A percentile compares a stretch with the other conserved stretches of the same genome.
Conservation (phyloP, 805 yeast genomes). For the Wickerhamomyces alni region DNA sequence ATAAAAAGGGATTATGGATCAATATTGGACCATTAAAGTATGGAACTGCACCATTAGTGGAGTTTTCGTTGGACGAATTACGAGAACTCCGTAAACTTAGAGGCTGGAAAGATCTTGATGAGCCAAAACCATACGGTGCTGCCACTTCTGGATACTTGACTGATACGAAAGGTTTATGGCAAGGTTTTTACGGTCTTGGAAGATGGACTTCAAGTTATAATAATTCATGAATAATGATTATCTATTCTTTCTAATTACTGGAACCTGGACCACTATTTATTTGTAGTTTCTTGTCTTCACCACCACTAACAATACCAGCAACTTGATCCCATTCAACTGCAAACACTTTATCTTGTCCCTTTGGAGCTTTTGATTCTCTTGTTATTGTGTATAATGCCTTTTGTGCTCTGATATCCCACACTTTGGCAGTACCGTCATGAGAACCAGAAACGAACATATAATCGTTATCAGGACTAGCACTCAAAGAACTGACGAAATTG, state of each 20-base stretch:
- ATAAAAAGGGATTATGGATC: slow-evolving; percentile 66
- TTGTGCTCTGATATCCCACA: slow-evolving; percentile 93
- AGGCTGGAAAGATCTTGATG: slow-evolving; percentile 56
- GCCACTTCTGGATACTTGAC: slow-evolving; percentile 59
- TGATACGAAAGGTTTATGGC: slow-evolving; percentile 62
- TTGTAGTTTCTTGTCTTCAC: slow-evolving; percentile 89
- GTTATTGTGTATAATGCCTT: slow-evolving; percentile 76
- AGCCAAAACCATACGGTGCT: slow-evolving; percentile 26
- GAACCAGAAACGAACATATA: slow-evolving; percentile 85
- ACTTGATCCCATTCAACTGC: slow-evolving; percentile 77
- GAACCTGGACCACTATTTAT: slow-evolving; percentile 47
- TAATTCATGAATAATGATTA: background rate
- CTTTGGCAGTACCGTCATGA: slow-evolving; percentile 93
- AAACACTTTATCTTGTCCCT: slow-evolving; percentile 61
- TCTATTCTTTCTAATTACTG: slow-evolving; percentile 1
- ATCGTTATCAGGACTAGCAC: slow-evolving; percentile 69
- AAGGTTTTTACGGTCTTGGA: slow-evolving; percentile 64
- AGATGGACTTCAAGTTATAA: slow-evolving; percentile 10
- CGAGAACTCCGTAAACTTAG: slow-evolving; percentile 39
- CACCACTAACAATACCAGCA: slow-evolving; percentile 86
- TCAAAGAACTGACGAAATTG: slow-evolving; percentile 80
- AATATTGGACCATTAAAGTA: slow-evolving; percentile 91
- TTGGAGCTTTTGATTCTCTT: slow-evolving; percentile 51
- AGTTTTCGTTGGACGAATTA: slow-evolving; percentile 69
- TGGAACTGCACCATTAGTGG: slow-evolving; percentile 78